Conservation (phyloP, 75 land plant genomes). For the Cunninghamia lanceolata region DNA sequence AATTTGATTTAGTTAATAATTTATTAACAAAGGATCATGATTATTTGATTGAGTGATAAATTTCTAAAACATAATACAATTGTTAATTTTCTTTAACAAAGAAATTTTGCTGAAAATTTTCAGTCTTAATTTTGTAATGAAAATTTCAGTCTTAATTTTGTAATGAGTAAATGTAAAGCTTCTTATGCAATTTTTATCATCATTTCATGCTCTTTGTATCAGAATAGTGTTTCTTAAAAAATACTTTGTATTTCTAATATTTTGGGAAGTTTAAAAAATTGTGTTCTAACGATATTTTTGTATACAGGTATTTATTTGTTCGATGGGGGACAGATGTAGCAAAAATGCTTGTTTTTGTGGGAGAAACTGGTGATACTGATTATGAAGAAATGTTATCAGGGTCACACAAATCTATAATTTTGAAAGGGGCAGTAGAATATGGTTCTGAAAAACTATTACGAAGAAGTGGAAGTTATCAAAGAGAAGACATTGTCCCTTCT, state of each 20-base stretch:
- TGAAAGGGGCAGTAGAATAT: slow-evolving; percentile 59
- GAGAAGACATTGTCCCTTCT: slow-evolving; percentile 57
- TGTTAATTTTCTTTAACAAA: no score
- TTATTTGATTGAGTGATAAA: no score
- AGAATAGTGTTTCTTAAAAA: not conserved
- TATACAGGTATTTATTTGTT: slow-evolving; percentile 70
- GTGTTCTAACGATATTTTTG: not conserved
- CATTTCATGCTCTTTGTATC: not conserved
- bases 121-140: no score
- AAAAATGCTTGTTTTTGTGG: slow-evolving; percentile 77
- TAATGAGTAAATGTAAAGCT: no score
- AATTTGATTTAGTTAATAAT: no score
- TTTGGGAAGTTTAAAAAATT: not conserved
- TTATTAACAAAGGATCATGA: no score
- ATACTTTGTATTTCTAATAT: not conserved
- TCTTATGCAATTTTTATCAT: no score
- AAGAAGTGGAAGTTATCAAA: slow-evolving; percentile 50
- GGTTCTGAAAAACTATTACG: slow-evolving; percentile 70
- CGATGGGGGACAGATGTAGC: slow-evolving; percentile 83
- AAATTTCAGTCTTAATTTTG: no score
- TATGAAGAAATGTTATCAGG: slow-evolving; percentile 73
- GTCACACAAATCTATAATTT: slow-evolving; percentile 67
- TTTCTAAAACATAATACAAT: no score
- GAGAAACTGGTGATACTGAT: slow-evolving; percentile 86
- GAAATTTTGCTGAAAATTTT: no score